Conservation (phyloP, 495 filamentous ascomycete genomes). For the Aspergillus incahuasiensis region DNA sequence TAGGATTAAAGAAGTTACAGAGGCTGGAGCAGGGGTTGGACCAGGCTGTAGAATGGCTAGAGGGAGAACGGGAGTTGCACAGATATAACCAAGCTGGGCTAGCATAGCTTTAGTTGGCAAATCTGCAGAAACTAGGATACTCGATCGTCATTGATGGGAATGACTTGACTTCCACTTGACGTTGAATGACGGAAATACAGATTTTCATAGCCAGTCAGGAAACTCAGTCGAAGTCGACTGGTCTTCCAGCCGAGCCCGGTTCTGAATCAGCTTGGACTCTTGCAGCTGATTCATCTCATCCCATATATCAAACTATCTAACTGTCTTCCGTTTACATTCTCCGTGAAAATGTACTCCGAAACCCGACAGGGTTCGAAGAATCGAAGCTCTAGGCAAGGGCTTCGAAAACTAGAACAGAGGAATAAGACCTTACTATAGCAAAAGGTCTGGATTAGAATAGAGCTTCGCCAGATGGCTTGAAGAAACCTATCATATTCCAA, state of each 20-base stretch:
- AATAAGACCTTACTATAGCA: constrained; percentile 18
- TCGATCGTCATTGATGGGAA: constrained; percentile 16
- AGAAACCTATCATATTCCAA: constrained; percentile 23
- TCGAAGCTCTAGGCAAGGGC: constrained; percentile 28
- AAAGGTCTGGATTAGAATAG: neutral
- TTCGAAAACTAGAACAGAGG: constrained; percentile 23
- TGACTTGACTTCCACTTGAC: neutral
- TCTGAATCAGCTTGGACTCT: constrained; percentile 21
- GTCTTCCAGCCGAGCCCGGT: constrained; percentile 25
- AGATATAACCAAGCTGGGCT: too few relatives aligned
- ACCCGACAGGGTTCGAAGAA: constrained; percentile 23
- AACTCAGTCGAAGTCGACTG: constrained; percentile 24
- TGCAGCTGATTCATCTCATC: constrained; percentile 18
- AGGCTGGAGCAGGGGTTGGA: too few relatives aligned
- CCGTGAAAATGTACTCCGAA: constrained; percentile 34
- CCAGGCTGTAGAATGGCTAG: too few relatives aligned
- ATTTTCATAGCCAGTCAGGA: constrained; percentile 24
- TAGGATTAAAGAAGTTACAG: too few relatives aligned
- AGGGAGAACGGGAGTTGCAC: too few relatives aligned
- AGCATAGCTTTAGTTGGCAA: too few relatives aligned
- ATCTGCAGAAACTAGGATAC: too few relatives aligned
- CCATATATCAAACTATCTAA: constrained; percentile 30
- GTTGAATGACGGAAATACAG: constrained; percentile 25
- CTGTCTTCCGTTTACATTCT: constrained; percentile 24
- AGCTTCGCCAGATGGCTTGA: neutral